These are phyloP conservation scores for Hordeum vulgare DNA, from an alignment of 176 grass and related monocot genomes.

Conservation along the genomic window MorexV3_pseudomolecules_assembly NC_058521.1:543584484-543584983, in stretches of 20 bases:
- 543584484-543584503: neutral
- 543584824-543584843: too few species aligned
- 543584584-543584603: neutral
- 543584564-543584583: constrained; percentile 16
- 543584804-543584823: too few species aligned
- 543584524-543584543: neutral
- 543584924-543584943: too few species aligned
- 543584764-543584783: too few species aligned
- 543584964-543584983: constrained; percentile 8
- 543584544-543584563: neutral
- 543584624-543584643: neutral
- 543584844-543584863: too few species aligned
- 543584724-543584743: neutral
- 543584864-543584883: too few species aligned
- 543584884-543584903: too few species aligned
- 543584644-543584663: constrained; percentile 1
- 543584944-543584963: too few species aligned
- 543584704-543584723: neutral
- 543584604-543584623: neutral
- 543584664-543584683: neutral
- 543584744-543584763: too few species aligned
- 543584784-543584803: too few species aligned
- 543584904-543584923: too few species aligned
- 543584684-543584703: neutral
- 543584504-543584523: too few species aligned